Conservation (phyloP, 305 asterid genomes). For the Withania somnifera region DNA sequence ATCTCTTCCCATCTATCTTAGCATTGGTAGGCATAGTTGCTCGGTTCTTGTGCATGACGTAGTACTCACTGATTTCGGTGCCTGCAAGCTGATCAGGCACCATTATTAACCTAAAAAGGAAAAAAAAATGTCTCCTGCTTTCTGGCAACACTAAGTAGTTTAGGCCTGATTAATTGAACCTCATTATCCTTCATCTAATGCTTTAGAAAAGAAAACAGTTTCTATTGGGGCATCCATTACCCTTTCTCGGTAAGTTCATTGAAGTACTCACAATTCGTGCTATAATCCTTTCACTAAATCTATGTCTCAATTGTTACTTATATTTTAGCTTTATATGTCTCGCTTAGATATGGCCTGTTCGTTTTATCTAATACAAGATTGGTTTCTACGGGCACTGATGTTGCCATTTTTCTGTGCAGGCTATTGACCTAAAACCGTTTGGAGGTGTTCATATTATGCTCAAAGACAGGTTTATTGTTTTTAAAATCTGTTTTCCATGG, state of each 20-base stretch:
- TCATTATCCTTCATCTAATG: not conserved
- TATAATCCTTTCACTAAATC: not conserved
- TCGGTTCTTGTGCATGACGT: not conserved
- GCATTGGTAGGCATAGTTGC: not conserved
- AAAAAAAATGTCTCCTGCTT: not conserved
- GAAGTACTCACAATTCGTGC: not conserved
- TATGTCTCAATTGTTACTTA: not conserved
- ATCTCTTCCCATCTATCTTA: not conserved
- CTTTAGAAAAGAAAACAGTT: not conserved
- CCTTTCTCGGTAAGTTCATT: not conserved
- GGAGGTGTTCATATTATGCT: conserved; percentile 60
- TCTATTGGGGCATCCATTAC: not conserved
- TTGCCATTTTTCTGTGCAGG: conserved; percentile 37
- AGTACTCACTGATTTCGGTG: not conserved
- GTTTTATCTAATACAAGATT: not conserved
- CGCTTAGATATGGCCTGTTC: not conserved
- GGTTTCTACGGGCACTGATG: conserved; percentile 6
- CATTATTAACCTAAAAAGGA: not conserved
- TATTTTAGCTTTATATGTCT: not conserved
- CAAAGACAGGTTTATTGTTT: conserved; percentile 54
- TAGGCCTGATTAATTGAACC: not conserved
- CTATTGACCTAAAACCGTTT: conserved; percentile 60
- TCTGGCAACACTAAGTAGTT: not conserved
- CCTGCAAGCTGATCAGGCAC: not conserved
- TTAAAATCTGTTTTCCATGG: not conserved